A percentile compares a stretch with the other conserved stretches of the same genome.
Evolutionary conservation across 108 stramenopile species (phyloP).

Genomic region (Tribonema minus): DNA sequence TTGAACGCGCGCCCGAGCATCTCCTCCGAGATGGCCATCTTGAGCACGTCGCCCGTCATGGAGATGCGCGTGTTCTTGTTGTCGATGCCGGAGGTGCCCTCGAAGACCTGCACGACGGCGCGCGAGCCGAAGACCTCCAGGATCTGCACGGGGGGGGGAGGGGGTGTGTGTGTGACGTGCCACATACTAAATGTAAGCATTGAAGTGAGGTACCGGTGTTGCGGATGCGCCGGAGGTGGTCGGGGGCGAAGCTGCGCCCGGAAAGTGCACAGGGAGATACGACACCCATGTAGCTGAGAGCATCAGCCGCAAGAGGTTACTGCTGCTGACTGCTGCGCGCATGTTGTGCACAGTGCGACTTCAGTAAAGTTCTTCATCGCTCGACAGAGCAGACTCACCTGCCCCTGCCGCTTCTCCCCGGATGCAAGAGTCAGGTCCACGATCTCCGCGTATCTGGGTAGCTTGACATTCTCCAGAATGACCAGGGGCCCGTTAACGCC

Average conservation of each 20-base stretch:
- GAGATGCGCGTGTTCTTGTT: conserved; percentile 93
- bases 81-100: conserved; percentile 98
- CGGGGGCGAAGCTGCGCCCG: no score
- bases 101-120: conserved; percentile 99
- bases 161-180: background rate
- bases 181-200: no score
- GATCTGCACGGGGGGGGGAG: conserved; percentile 43
- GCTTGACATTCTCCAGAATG: conserved; percentile 98
- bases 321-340: no score
- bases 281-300: no score
- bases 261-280: no score
- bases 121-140: conserved; percentile 91
- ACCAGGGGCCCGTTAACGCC: conserved; percentile 99
- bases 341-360: no score
- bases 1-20: conserved; percentile 93
- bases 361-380: no score
- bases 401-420: conserved; percentile 89
- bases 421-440: conserved; percentile 91
- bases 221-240: no score
- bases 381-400: conserved; percentile 53
- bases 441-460: conserved; percentile 97
- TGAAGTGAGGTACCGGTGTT: no score
- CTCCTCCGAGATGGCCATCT: conserved; percentile 99
- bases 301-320: no score
- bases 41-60: conserved; percentile 96